Conservation (phyloP, 192 early-diverging fungal genomes). For the Glomus cerebriforme region DNA sequence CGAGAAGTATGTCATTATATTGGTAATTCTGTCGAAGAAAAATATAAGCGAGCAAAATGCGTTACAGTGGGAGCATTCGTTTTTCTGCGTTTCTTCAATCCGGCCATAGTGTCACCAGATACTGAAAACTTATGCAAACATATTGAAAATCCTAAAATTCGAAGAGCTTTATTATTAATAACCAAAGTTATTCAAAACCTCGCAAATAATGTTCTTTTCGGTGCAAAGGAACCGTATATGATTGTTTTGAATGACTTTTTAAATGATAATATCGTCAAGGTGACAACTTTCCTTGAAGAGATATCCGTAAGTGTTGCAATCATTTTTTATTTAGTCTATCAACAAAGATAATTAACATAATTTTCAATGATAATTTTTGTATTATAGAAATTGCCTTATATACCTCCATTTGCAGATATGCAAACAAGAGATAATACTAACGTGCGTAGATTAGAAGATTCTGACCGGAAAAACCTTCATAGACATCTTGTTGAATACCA, state of each 20-base stretch:
- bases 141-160: constrained; percentile 61
- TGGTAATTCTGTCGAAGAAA: constrained; percentile 69
- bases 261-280: constrained; percentile 76
- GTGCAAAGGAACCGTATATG: constrained; percentile 95
- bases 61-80: constrained; percentile 93
- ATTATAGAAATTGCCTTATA: neutral
- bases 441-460: constrained; percentile 45
- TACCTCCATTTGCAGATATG: neutral
- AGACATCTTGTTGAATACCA: constrained; percentile 68
- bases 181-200: constrained; percentile 97
- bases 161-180: constrained; percentile 84
- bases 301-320: constrained; percentile 60
- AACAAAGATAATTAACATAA: neutral
- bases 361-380: neutral
- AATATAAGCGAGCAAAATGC: constrained; percentile 82
- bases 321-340: neutral
- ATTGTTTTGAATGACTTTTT: constrained; percentile 88
- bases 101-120: constrained; percentile 93
- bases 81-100: constrained; percentile 95
- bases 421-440: neutral
- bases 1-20: constrained; percentile 84
- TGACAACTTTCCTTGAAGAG: constrained; percentile 77
- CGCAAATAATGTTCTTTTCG: constrained; percentile 94
- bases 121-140: constrained; percentile 69
- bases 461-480: constrained; percentile 51